Conservation (phyloP, 2,329 filamentous ascomycete species). For the Penicillium sumatraense region DNA sequence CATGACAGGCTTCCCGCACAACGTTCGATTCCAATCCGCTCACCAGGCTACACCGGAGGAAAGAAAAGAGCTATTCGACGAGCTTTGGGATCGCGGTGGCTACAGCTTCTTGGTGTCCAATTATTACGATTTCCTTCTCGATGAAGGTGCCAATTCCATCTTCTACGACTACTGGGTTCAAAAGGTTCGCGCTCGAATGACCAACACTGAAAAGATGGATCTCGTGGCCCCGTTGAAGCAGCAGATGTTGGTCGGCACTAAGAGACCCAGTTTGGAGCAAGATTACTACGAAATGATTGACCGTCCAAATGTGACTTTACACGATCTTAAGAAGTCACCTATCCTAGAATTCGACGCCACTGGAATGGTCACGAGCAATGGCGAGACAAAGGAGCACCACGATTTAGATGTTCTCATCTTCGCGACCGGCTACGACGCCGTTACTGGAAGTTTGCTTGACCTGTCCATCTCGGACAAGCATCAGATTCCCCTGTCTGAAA, state of each 20-base stretch:
- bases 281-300: constrained; percentile 56
- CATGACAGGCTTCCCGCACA: constrained; percentile 57
- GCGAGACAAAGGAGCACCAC: constrained; percentile 29
- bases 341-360: constrained; percentile 45
- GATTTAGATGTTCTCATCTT: constrained; percentile 44
- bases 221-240: constrained; percentile 57
- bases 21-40: constrained; percentile 39
- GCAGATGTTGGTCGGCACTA: constrained; percentile 59
- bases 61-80: constrained; percentile 55
- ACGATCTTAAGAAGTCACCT: constrained; percentile 49
- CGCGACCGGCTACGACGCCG: constrained; percentile 46
- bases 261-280: constrained; percentile 53
- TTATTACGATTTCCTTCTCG: constrained; percentile 48
- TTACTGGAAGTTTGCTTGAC: constrained; percentile 40
- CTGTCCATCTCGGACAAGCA: constrained; percentile 34
- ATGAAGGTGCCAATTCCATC: constrained; percentile 54
- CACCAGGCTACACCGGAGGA: constrained; percentile 58
- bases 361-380: constrained; percentile 45
- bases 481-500: constrained; percentile 11
- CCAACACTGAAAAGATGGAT: constrained; percentile 53
- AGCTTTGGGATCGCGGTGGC: constrained; percentile 56
- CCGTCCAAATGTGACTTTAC: constrained; percentile 50
- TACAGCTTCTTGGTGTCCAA: constrained; percentile 58
- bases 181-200: constrained; percentile 55
- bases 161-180: constrained; percentile 60